Conservation (phyloP, 352 stramenopile genomes). For the Phytophthora hybrid region DNA sequence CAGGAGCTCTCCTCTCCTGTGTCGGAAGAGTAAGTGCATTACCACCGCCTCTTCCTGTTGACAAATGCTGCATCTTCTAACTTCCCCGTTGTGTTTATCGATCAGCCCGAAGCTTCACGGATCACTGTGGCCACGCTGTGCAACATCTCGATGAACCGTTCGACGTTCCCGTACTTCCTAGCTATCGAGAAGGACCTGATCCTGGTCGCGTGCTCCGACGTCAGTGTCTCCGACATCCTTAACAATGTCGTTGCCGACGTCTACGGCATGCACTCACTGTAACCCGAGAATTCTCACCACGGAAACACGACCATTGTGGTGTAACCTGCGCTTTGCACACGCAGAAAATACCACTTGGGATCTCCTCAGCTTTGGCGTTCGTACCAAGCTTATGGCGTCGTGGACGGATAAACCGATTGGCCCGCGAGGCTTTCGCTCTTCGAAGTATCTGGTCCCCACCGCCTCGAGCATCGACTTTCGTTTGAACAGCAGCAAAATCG, state of each 20-base stretch:
- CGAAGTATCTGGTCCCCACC: conserved; percentile 57
- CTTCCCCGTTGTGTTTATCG: conserved; percentile 13
- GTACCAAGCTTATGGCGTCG: conserved; percentile 44
- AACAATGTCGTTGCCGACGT: conserved; percentile 85
- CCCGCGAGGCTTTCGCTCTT: conserved; percentile 65
- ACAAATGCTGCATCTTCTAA: conserved; percentile 4
- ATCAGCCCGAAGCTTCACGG: conserved; percentile 74
- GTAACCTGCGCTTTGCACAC: conserved; percentile 71
- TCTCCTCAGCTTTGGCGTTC: conserved; percentile 63
- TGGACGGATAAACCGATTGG: conserved; percentile 50
- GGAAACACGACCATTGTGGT: conserved; percentile 44
- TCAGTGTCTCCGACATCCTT: conserved; percentile 81
- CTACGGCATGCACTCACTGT: conserved; percentile 85
- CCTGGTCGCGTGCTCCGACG: conserved; percentile 75
- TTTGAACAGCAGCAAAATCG: too few species aligned
- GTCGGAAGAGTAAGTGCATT: conserved; percentile 65
- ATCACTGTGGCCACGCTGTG: conserved; percentile 75
- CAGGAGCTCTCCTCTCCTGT: conserved; percentile 68
- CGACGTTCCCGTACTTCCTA: conserved; percentile 81
- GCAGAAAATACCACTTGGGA: conserved; percentile 81
- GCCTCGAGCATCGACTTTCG: conserved; percentile 79
- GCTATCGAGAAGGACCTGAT: conserved; percentile 83
- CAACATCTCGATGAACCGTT: conserved; percentile 82
- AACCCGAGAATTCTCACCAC: conserved; percentile 32
- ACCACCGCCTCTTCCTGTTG: background rate